Base-by-base conservation (phyloP, 257 asterid species). In the Fraxinus pennsylvanica region DNA sequence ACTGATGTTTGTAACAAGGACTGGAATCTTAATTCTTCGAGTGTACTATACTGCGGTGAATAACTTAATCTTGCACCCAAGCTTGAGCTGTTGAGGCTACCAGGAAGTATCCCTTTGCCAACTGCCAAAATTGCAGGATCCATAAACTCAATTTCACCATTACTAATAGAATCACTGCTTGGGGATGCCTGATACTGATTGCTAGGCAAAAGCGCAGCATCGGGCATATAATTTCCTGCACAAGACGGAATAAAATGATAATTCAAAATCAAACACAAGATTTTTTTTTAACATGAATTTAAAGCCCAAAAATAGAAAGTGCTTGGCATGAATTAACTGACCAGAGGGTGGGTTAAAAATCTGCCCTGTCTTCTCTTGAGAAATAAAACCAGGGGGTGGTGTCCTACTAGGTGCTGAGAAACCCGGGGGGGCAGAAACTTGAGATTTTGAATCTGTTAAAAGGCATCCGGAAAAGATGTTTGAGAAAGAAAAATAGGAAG, bases 71-170 rank as follows among this genome's bases (percentile, higher is more conserved):
- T 86, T 57, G 82, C 71, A 74, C 89, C 96, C 71, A 91, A 76
- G 84, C 92, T 87, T 15, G 92, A 50, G 82, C 81, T 79, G 81
- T 83, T 84, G 76, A 85, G 68, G 86, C 91, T 86, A 83, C 88
- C 84, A 21, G 94, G 89, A 78, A 93, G 76, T 80, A 91, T 90
- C 82, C 93, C 97, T 81, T 88, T 93, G 80, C 97, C 98, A 82
- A 96, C 99, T 71, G 98, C 98, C 89, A 96, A 89, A 73, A 96
- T 96, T 73, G 99, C 99, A 73, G 99, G 99, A 85, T 96, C 99
- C 84, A 90, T 87, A 80, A 96, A 93, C 85, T 93, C 99, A 82
- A 93, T 80, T 76, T 93, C 97, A 35, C 88, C 92, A 63, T 87
- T 84, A 74, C 84, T 85, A 72, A 76, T 85, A 71, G 87, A 75